A percentile compares a stretch with the other conserved stretches of the same genome.
Evolutionary conservation across 169 alveolate genomes (phyloP).

Genomic region (Plasmodium berghei): DNA sequence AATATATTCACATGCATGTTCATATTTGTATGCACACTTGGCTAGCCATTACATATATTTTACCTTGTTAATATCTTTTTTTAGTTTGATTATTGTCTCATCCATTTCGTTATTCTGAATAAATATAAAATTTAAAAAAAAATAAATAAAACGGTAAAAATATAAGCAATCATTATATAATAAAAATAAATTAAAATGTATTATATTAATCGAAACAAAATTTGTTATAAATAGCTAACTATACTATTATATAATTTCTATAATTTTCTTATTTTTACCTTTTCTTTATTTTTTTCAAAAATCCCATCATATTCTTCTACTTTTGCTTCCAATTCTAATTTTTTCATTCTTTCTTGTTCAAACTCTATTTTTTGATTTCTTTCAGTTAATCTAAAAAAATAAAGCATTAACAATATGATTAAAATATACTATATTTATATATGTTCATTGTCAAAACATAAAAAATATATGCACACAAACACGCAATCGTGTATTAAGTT

Average conservation of each 20-base stretch:
- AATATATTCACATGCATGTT: background rate
- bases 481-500: too few relatives aligned
- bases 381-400: conserved; percentile 33
- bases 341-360: conserved; percentile 56
- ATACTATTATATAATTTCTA: background rate
- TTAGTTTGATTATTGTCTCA: conserved; percentile 43
- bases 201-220: background rate
- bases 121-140: background rate
- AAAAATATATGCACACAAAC: too few relatives aligned
- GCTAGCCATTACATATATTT: background rate
- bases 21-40: background rate
- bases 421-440: background rate
- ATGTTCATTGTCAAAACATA: too few relatives aligned
- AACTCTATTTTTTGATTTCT: conserved; percentile 63
- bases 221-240: too few relatives aligned
- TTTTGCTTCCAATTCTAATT: conserved; percentile 59
- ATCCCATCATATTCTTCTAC: conserved; percentile 57
- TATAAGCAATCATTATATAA: background rate
- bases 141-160: background rate
- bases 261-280: conserved; percentile 15
- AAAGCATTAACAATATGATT: background rate
- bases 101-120: conserved; percentile 67
- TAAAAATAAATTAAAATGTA: background rate
- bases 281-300: conserved; percentile 60
- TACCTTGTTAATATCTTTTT: conserved; percentile 64